Percentiles rank a stretch among this genome's conserved stretches.
Evolutionary conservation across 2,329 filamentous ascomycete species (phyloP).

Genomic region (Pezicula carpinea): DNA sequence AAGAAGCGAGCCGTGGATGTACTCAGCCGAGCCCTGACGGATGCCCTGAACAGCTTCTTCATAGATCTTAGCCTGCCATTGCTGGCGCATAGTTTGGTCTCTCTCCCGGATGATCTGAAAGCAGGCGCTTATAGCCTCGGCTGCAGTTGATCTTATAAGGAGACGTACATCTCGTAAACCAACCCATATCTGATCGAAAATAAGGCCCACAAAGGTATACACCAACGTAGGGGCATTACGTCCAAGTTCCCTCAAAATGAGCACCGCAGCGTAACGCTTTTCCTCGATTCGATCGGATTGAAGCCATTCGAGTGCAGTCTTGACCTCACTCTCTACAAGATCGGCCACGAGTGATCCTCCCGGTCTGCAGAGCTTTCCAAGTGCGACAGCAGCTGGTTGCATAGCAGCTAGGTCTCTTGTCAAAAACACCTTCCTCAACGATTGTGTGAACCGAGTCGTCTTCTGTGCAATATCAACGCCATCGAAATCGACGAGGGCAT

Average conservation of each 20-base stretch:
- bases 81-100: constrained; percentile 80
- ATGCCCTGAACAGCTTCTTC: constrained; percentile 79
- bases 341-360: constrained; percentile 93
- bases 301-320: constrained; percentile 93
- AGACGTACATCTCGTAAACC: constrained; percentile 85
- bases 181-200: constrained; percentile 95
- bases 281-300: constrained; percentile 94
- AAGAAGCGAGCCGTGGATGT: constrained; percentile 88
- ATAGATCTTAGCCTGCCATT: constrained; percentile 89
- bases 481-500: constrained; percentile 92
- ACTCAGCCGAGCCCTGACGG: constrained; percentile 75
- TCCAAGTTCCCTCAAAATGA: constrained; percentile 85
- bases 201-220: constrained; percentile 90
- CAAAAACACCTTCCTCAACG: constrained; percentile 79
- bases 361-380: constrained; percentile 86
- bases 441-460: constrained; percentile 89
- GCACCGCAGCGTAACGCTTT: constrained; percentile 84
- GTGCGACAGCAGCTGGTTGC: constrained; percentile 80
- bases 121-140: constrained; percentile 89
- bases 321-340: constrained; percentile 93
- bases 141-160: constrained; percentile 86
- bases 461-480: constrained; percentile 90
- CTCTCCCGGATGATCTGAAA: constrained; percentile 94
- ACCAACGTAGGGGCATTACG: constrained; percentile 92
- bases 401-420: constrained; percentile 90